Conservation (phyloP, 1,284 basidiomycete genomes). For the Fomitopsis betulina region DNA sequence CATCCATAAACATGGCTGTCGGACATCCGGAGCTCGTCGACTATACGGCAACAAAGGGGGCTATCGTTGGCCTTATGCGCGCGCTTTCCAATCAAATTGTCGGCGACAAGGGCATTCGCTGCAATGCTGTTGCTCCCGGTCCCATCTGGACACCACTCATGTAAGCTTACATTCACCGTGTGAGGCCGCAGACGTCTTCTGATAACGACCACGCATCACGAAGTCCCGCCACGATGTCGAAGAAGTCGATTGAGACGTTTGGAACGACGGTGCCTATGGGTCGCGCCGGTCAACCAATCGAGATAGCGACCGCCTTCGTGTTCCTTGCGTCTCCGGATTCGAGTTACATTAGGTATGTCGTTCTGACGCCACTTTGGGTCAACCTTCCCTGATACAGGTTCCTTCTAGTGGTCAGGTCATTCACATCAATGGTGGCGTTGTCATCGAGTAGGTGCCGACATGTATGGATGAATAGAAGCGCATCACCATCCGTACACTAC, state of each 20-base stretch:
- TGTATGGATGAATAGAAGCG: neutral
- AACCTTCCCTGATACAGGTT: neutral
- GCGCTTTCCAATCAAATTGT: constrained; percentile 51
- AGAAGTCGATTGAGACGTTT: constrained; percentile 40
- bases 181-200: neutral
- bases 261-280: constrained; percentile 42
- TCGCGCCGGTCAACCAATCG: constrained; percentile 51
- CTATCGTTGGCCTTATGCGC: constrained; percentile 42
- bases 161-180: constrained; percentile 14
- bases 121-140: constrained; percentile 48
- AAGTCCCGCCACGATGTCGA: constrained; percentile 42
- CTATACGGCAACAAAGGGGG: constrained; percentile 55
- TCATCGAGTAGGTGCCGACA: constrained; percentile 24
- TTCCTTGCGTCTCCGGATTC: constrained; percentile 49
- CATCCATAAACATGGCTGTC: constrained; percentile 44
- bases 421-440: constrained; percentile 34
- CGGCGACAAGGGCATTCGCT: constrained; percentile 44
- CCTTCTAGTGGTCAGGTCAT: constrained; percentile 30
- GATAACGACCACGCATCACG: neutral
- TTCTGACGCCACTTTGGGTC: neutral
- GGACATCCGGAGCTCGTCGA: constrained; percentile 52
- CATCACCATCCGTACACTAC: constrained; percentile 3
- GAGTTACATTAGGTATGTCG: constrained; percentile 40
- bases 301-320: constrained; percentile 50
- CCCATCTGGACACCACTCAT: constrained; percentile 53